phyloP scores from a whole-genome alignment of 1,139 yeast genomes.

The Pneumocystis canis region DNA sequence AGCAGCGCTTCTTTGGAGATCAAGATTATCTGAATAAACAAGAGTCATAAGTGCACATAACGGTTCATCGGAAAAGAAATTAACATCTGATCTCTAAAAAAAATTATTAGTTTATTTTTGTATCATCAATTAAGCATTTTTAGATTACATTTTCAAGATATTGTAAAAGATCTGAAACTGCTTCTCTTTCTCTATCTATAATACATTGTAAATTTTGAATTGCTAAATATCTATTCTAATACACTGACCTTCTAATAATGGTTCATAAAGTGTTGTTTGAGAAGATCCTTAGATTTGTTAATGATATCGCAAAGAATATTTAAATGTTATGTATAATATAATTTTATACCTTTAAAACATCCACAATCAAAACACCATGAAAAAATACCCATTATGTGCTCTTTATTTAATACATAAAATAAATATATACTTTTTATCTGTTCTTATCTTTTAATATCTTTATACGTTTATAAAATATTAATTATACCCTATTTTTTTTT shows the following conservation, averaged over 20 bases:
- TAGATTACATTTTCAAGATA: slow-evolving; percentile 59
- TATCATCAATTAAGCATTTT: slow-evolving; percentile 8
- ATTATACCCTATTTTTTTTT: not conserved
- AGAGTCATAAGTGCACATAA: slow-evolving; percentile 78
- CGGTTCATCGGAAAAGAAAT: slow-evolving; percentile 64
- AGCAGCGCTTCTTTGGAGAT: slow-evolving; percentile 93
- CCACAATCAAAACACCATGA: not conserved
- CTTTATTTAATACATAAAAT: not conserved
- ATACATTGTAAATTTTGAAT: not conserved
- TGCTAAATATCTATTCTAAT: not conserved
- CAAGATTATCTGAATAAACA: slow-evolving; percentile 88
- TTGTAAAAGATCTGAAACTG: slow-evolving; percentile 76
- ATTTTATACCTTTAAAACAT: not conserved
- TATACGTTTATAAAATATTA: not conserved
- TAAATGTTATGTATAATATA: not conserved
- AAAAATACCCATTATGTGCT: not conserved
- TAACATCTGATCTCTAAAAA: slow-evolving; percentile 48
- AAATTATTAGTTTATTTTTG: not conserved
- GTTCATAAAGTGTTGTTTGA: slow-evolving; percentile 44
- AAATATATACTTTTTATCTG: not conserved
- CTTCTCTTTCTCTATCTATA: slow-evolving; percentile 84
- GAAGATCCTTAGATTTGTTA: slow-evolving; percentile 13
- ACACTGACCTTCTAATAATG: slow-evolving; percentile 28
- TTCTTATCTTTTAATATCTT: not conserved
- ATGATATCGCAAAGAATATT: not conserved